Percentiles rank a stretch among this genome's conserved stretches.
Conservation (phyloP, 2,329 filamentous ascomycete genomes). For the Xylariaceae sp. region DNA sequence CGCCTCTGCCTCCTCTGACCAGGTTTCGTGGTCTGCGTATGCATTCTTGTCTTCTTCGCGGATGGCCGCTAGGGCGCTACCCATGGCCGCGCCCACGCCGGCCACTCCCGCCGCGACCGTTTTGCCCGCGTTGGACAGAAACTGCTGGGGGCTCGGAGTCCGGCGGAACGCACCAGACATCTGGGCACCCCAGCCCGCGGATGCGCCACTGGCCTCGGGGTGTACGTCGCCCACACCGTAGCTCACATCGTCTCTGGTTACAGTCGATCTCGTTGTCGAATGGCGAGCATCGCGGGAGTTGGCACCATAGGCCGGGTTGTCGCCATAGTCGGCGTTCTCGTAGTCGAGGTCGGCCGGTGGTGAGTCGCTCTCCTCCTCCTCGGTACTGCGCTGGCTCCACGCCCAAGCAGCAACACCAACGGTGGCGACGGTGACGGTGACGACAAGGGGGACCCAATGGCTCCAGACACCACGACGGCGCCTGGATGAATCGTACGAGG, state of each 20-base stretch:
- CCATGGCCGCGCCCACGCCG: slow-evolving; percentile 76
- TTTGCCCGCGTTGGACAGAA: slow-evolving; percentile 79
- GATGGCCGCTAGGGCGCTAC: slow-evolving; percentile 77
- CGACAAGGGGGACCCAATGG: slow-evolving; percentile 84
- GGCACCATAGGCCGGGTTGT: slow-evolving; percentile 48
- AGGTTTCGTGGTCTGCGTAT: slow-evolving; percentile 82
- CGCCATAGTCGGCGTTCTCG: slow-evolving; percentile 44
- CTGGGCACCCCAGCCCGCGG: slow-evolving; percentile 64
- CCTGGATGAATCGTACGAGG: slow-evolving; percentile 60
- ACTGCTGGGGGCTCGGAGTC: slow-evolving; percentile 82
- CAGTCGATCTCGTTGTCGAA: slow-evolving; percentile 36
- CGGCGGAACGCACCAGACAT: slow-evolving; percentile 78
- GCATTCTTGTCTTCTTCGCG: slow-evolving; percentile 77
- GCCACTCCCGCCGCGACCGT: slow-evolving; percentile 77
- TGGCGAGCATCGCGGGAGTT: slow-evolving; percentile 32
- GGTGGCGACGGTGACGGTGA: slow-evolving; percentile 85
- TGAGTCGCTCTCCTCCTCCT: slow-evolving; percentile 58
- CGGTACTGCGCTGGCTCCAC: slow-evolving; percentile 82
- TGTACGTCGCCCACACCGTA: slow-evolving; percentile 38
- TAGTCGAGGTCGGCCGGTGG: slow-evolving; percentile 49
- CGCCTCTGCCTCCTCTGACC: slow-evolving; percentile 84
- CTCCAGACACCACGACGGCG: slow-evolving; percentile 61
- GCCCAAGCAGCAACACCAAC: slow-evolving; percentile 86
- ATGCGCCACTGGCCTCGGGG: slow-evolving; percentile 33
- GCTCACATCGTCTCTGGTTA: slow-evolving; percentile 37